A percentile compares a stretch with the other conserved stretches of the same genome.
These are phyloP conservation scores for Rubus parviflorus DNA, from an alignment of 306 rosid species.

Conservation along the genomic window DNA sequence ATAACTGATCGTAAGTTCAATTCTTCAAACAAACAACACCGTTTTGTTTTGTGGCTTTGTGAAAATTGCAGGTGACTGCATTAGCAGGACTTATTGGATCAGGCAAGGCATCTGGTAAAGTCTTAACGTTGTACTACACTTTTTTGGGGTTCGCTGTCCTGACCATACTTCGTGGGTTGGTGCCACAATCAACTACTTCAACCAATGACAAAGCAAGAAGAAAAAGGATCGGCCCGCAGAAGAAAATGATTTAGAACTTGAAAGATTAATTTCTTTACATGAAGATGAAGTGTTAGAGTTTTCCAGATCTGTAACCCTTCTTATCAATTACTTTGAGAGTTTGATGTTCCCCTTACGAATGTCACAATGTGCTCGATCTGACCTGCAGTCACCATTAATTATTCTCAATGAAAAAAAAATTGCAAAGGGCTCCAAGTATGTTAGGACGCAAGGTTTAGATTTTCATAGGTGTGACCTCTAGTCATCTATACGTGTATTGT, in stretches of 20 bases:
- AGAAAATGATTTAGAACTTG: not conserved
- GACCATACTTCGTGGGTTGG: conserved; percentile 49
- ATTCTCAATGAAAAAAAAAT: too few relatives aligned
- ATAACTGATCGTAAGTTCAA: not conserved
- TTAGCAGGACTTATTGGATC: conserved; percentile 50
- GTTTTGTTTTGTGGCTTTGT: not conserved
- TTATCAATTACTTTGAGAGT: not conserved
- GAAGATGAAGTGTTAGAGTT: not conserved
- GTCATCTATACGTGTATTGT: too few relatives aligned
- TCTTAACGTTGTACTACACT: conserved; percentile 38
- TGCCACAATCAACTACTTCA: conserved; percentile 30
- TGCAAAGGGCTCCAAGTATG: too few relatives aligned
- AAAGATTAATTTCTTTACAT: not conserved
- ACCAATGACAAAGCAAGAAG: conserved; percentile 33
- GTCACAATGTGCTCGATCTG: too few relatives aligned
- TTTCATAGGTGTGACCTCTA: too few relatives aligned
- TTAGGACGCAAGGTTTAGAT: too few relatives aligned
- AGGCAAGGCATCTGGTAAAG: conserved; percentile 47
- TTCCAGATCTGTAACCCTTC: not conserved
- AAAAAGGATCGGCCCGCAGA: conserved; percentile 22
- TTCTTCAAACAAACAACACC: not conserved
- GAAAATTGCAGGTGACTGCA: conserved; percentile 42
- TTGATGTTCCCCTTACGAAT: not conserved
- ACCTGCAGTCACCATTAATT: too few relatives aligned
- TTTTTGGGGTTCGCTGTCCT: conserved; percentile 43